Base-by-base conservation (phyloP, 2,329 filamentous ascomycete genomes). In the Paecilomyces niveus region DNA sequence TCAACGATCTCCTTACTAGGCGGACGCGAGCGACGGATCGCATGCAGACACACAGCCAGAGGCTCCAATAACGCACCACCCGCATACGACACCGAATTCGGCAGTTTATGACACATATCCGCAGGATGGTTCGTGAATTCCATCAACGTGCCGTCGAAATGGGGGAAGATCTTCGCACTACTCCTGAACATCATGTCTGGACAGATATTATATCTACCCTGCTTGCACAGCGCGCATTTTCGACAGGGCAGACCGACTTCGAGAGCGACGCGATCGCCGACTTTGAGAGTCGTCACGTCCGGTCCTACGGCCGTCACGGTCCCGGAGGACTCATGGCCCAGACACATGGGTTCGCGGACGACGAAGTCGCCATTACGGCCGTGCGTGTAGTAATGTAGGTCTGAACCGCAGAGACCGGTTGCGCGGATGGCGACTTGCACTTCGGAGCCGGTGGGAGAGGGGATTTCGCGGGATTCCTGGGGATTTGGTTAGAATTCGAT, bases 161-260 rank as follows among this genome's bases (percentile, higher is more conserved):
- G 84, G 5, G 84, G 84, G 66, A 83, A 84, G 22, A 76, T 74
- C 68, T 85, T 86, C 35, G 84, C 84, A 57, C 80, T 83, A 64
- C 80, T 83, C 60, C 83, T 70, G 67, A 86, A 86, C 49, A 75
- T 76, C 76, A 87, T 80, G 8, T 74, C 74, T 24, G 80, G 80
- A 74, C 84, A 87, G 62, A 87, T 83, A 64, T 87, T 87, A 69
- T 86, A 86, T 55, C 84, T 73, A 55, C 81, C 83, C 58, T 80
- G 76, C 51, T 75, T 72, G 67, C 84, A 87, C 55, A 81, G 73
- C 22, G 77, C 71, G 67, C 84, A 87, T 49, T 72, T 68, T 45
- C 89, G 86, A 78, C 93, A 97, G 0, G 92, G 90, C 56, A 90
- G 83, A 55, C 93, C 93, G 13, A 95, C 93, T 80, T 97, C 93